Conservation (phyloP, 225 moss, liverwort and hornwort species). For the Climacium dendroides region DNA sequence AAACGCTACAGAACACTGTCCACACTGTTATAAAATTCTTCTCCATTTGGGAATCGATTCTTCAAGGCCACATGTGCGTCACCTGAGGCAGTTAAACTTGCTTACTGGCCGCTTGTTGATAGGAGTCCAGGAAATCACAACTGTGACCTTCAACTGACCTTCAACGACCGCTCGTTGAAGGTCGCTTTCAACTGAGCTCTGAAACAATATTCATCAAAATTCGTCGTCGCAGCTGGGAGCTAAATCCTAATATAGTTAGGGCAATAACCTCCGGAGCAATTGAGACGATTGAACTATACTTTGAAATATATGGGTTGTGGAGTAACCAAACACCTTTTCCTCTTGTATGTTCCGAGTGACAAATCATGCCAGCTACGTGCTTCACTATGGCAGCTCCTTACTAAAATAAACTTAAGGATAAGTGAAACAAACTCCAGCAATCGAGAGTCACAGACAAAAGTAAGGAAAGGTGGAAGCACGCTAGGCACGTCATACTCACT, state of each 20-base stretch:
- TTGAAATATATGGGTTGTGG: background rate
- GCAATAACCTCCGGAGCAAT: background rate
- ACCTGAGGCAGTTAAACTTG: background rate
- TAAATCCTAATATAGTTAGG: background rate
- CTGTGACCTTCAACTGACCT: background rate
- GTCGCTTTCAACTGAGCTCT: background rate
- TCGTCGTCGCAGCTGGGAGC: background rate
- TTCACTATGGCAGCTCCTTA: background rate
- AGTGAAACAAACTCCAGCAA: background rate
- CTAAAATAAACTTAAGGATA: background rate
- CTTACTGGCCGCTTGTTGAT: background rate
- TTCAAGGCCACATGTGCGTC: background rate
- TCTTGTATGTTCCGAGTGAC: background rate
- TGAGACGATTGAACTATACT: background rate
- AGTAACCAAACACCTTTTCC: background rate
- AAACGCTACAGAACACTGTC: constrained; percentile 7
- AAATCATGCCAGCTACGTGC: background rate
- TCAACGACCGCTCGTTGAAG: background rate
- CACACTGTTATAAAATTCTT: background rate
- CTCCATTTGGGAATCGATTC: constrained; percentile 4
- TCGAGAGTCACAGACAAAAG: background rate
- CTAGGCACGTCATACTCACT: background rate
- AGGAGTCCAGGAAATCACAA: background rate
- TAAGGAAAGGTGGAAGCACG: background rate
- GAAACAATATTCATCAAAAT: background rate